Base-by-base conservation (phyloP, 1,139 yeast species). In the Hanseniaspora gamundiae region DNA sequence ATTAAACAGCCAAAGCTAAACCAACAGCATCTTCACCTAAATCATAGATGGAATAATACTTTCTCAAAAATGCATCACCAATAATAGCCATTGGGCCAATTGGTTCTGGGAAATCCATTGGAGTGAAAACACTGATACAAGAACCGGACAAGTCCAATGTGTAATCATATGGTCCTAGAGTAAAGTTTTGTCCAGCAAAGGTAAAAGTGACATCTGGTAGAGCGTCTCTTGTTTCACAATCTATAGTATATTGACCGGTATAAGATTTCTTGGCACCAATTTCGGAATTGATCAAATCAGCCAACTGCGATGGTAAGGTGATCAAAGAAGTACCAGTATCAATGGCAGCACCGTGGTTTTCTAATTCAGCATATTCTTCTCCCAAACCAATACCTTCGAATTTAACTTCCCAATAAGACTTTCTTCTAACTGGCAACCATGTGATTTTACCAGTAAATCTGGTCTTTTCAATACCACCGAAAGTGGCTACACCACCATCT, bases 371-470 rank as follows among this genome's bases (percentile, higher is more conserved):
- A 58, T 74, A 82, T 67, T 91, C 95, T 52, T 81, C 82, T 56
- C 98, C 98, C 51, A 91, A 73, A 35, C 88, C 85, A 60, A 91
- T 71, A 56, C 95, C 88, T 56, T 86, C 86, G 53, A 91, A 81
- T 52, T 82, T 75, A 49, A 91, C 98, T 71, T 91, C 98, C 98
- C 98, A 91, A 75, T 91, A 91, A 33, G 97, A 98, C 78, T 88
- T 85, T 74, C 98, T 85, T 71, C 98, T 86, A 49, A 91, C 93
- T 47, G 98, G 98, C 66, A 91, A 75, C 84, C 94, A 87, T 44
- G 91, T 82, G 56, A 91, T 72, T 55, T 88, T 77, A 51, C 98
- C 98, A 42, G 69, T 67, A 66, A 70, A 86, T 60, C 78, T 74
- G 50, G 78, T 62, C 53, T 78, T 73, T 62, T 88, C 96, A 55